Evolutionary conservation across 257 asterid genomes (phyloP).

Genomic region (Nicotiana otophora): DNA sequence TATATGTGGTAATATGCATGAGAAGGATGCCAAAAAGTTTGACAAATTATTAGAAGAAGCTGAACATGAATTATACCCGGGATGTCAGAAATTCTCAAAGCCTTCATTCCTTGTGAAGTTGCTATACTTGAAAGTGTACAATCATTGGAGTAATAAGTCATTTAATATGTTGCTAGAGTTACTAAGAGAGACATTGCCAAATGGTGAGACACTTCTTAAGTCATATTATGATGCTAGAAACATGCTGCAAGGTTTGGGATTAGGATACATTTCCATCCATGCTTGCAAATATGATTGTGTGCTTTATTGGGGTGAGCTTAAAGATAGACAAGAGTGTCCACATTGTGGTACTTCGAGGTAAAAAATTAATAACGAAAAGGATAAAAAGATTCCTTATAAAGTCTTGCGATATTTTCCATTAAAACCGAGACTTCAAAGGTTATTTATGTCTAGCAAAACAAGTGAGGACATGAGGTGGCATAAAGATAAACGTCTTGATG

Average conservation of each 20-base stretch:
- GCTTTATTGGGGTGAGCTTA: no score
- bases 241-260: no score
- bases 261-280: no score
- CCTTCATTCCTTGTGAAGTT: neutral
- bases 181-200: neutral
- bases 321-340: neutral
- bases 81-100: neutral
- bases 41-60: neutral
- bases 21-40: no score
- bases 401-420: neutral
- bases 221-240: no score
- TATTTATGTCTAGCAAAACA: neutral
- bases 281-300: no score
- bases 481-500: neutral
- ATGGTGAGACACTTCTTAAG: neutral
- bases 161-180: neutral
- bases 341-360: neutral
- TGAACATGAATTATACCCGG: neutral
- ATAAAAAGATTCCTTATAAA: neutral
- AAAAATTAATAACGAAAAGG: neutral
- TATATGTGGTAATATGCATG: no score
- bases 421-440: neutral
- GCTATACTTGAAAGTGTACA: neutral
- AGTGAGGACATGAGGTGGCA: neutral
- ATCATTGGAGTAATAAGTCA: neutral